Evolutionary conservation across 768 basidiomycete species (phyloP), one percentile per base, ranked within the genome.

Genomic region (Hericium rajendrae): DNA sequence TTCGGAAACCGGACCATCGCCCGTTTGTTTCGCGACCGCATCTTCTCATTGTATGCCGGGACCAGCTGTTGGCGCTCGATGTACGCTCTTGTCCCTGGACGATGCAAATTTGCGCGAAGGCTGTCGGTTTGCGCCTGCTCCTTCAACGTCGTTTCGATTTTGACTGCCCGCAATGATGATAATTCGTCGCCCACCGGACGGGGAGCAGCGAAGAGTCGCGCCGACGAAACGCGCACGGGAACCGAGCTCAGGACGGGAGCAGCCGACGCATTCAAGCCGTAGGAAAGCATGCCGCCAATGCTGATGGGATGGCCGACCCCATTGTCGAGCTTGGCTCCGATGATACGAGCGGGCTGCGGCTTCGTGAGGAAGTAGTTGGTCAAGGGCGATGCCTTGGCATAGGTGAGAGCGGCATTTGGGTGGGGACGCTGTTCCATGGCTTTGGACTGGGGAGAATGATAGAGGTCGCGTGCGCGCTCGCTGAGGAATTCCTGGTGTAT

Each of bases 371-470:
- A 71, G 53, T 72, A 70, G 0, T 77, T 74, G 54, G 88, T 84
- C 51, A 91, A 70, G 6, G 59, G 54, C 6, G 85, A 74, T 38
- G 78, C 74, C 41, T 74, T 71, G 2, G 80, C 68, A 68, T 91
- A 92, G 48, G 73, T 71, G 43, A 91, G 74, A 3, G 80, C 90
- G 40, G 76, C 88, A 39, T 70, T 74, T 26, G 71, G 75, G 62
- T 91, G 90, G 0, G 87, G 87, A 56, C 79, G 74, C 46, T 79
- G 83, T 59, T 83, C 81, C 60, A 91, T 83, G 41, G 64, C 62
- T 54, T 60, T 70, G 22, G 74, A 70, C 12, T 60, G 55, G 5
- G 66, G 59, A 1, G 59, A n/a, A 24, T 64, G 63, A 57, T 67
- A 65, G 24, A 61, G 54, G 18, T 58, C 41, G 55, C 60, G 58